These are phyloP conservation scores for Margaritispora aquatica DNA, from an alignment of 495 filamentous ascomycete species.

Conservation along the genomic window DNA sequence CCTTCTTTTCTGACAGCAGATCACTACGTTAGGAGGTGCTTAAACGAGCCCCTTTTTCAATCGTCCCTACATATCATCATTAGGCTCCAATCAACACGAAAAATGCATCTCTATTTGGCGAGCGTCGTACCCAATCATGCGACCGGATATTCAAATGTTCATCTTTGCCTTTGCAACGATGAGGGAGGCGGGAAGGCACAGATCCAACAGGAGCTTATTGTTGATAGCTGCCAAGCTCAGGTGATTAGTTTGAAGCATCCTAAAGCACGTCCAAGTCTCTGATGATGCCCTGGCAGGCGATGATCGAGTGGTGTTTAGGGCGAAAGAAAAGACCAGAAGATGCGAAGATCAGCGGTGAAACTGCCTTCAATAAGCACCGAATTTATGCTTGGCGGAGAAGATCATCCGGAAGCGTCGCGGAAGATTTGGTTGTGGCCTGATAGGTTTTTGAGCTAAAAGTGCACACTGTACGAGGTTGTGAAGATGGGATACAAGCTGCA, in stretches of 20 bases:
- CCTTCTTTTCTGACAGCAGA: too few species aligned
- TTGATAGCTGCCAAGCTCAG: too few species aligned
- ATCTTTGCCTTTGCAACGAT: too few species aligned
- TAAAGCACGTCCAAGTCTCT: background rate
- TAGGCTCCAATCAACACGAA: too few species aligned
- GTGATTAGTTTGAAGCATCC: background rate
- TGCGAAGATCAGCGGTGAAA: background rate
- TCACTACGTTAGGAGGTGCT: too few species aligned
- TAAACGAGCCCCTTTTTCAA: too few species aligned
- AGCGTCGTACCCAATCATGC: too few species aligned
- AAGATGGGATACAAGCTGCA: background rate
- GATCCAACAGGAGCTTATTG: too few species aligned
- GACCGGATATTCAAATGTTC: too few species aligned
- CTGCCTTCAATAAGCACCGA: slow-evolving; percentile 4
- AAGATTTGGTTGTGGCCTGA: background rate
- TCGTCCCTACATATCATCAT: too few species aligned
- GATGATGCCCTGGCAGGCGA: background rate
- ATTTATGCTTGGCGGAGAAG: slow-evolving; percentile 2
- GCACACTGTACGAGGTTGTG: background rate
- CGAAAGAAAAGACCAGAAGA: background rate
- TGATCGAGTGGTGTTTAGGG: background rate
- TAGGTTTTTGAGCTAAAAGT: slow-evolving; percentile 1
- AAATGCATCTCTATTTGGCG: too few species aligned
- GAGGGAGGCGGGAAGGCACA: too few species aligned
- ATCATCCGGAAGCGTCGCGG: slow-evolving; percentile 6